Evolutionary conservation across 805 yeast genomes (phyloP), one percentile per base, ranked within the genome.

Genomic region (Metschnikowia proteae): DNA sequence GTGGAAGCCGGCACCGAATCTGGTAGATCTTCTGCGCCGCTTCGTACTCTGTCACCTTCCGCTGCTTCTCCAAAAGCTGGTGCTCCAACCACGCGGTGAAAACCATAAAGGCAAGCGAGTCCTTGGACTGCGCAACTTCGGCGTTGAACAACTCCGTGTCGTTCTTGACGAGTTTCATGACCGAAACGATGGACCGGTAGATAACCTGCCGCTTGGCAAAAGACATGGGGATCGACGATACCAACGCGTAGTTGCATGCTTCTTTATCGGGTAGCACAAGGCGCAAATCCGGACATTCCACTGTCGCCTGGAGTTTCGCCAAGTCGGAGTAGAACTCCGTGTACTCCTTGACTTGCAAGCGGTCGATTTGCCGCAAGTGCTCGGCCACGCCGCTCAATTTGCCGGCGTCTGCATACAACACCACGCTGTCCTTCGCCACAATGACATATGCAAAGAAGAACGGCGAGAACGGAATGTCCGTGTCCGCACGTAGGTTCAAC

Each of bases 51-150:
- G 80, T 80, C 26, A 86, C 60, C 43, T 58, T 58, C 33, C 66
- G 58, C 42, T 57, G 55, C 60, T 71, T 67, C 57, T 69, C 53
- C 75, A 70, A 52, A 62, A 80, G 60, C 66, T 73, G 58, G 43
- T 79, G 69, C 55, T 89, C 88, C 26, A 92, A 68, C 97, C 98
- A 94, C 0, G 96, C 79, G 52, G 87, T 78, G 55, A 83, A 88
- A 50, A 86, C 77, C 25, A 81, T 75, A 29, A 89, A 70, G 0
- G 94, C 90, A 36, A 84, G 74, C 2, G 95, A 94, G 65, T 95
- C 98, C 58, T 84, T 85, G 45, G 80, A 69, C 62, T 94, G 99
- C 0, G 97, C 94, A 4, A 68, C 64, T 54, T 74, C 79, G 30
- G 89, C 85, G 45, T 92, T 92, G 41, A 70, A 64, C 17, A 88